Evolutionary conservation across 495 filamentous ascomycete species (phyloP), one percentile per base, ranked within the genome.

Genomic region (Xylaria nigripes): DNA sequence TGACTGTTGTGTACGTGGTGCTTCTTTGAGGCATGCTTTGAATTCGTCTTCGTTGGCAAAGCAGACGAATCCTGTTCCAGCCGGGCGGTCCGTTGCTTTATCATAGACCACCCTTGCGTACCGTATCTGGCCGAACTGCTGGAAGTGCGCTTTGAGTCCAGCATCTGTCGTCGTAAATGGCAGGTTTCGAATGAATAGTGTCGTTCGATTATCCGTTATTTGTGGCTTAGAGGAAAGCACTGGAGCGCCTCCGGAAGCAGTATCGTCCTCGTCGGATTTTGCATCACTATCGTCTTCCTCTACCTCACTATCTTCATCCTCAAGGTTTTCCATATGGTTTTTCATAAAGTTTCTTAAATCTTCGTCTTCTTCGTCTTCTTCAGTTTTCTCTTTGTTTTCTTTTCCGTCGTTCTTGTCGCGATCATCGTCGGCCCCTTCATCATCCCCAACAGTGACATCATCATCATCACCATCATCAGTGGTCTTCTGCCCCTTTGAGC

Each of bases 51-150:
- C 67, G 51, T 87, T 84, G 72, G 83, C 86, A 76, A 97, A 97
- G 69, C 88, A 93, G 16, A 95, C 90, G 63, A 99, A 99, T 2
- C 87, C 93, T 3, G 93, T 96, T 24, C 93, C 93, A 34, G 86
- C 87, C 2, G 93, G 89, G 13, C 86, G 81, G 56, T 89, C 89
- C 2, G 88, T 95, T 22, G 83, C 81, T 23, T 72, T 80, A 63
- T 99, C 93, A 53, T 91, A 74, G 24, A 99, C 94, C 23, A 95
- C 81, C 34, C 94, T 78, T 19, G 90, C 91, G 66, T 96, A 99
- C 21, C 89, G 79, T 46, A 97, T 72, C 1, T 76, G 75, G 38
- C 93, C 93, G 59, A 99, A 99, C 58, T 82, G 75, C 9, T 71
- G 67, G 62, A 99, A 99, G 61, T 95, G 90, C 25, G 85, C 79